Conservation (phyloP, 495 filamentous ascomycete genomes). For the Hypomontagnella submonticulosa region DNA sequence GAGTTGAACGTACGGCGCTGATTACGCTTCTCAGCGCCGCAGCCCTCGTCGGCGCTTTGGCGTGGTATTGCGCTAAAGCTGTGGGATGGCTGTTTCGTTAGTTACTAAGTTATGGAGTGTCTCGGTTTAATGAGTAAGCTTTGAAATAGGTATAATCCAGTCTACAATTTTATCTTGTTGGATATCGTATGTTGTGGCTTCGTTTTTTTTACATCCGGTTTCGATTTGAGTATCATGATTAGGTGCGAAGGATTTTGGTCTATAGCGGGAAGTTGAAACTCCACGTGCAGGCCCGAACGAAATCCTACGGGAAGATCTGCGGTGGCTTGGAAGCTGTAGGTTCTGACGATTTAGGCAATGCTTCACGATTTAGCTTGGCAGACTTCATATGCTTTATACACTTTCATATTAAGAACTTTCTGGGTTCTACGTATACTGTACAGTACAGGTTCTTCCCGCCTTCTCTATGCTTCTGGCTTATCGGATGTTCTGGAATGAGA, state of each 20-base stretch:
- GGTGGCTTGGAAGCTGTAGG: constrained; percentile 14
- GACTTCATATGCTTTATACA: not conserved
- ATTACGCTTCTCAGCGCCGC: constrained; percentile 29
- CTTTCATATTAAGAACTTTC: not conserved
- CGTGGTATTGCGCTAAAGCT: constrained; percentile 32
- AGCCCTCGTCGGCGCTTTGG: constrained; percentile 15
- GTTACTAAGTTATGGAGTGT: not conserved
- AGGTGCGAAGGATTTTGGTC: not conserved
- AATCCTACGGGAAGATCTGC: constrained; percentile 22
- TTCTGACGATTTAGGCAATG: too few species aligned
- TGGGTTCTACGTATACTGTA: not conserved
- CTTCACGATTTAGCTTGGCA: too few species aligned
- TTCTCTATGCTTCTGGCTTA: not conserved
- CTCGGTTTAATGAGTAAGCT: too few species aligned
- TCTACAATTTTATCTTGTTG: too few species aligned
- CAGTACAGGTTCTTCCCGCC: not conserved
- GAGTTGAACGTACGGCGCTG: constrained; percentile 36
- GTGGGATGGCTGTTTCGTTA: constrained; percentile 1
- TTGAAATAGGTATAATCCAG: too few species aligned
- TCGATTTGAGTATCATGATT: not conserved
- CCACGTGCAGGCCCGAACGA: not conserved
- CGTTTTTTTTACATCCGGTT: constrained; percentile 7
- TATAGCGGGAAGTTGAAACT: constrained; percentile 7
- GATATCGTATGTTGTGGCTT: constrained; percentile 6
- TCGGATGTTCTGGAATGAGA: not conserved